Evolutionary conservation across 331 rosid species (phyloP), one percentile per base, ranked within the genome.

Genomic region (Quercus lobata): DNA sequence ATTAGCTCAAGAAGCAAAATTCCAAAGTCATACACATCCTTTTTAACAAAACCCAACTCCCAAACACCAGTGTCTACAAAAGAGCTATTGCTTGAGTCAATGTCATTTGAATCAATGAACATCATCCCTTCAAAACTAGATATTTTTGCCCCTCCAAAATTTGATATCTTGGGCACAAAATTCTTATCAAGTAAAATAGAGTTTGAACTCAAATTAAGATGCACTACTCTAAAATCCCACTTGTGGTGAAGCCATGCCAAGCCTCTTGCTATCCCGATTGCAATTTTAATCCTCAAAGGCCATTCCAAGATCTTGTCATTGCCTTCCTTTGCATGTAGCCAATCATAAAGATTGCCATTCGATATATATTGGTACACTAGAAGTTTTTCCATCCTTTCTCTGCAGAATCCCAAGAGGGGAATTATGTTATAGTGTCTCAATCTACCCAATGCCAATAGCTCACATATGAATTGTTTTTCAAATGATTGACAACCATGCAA

Each of bases 341-440:
- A 80, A 32, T 80, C 80, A 44, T 52, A 5, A 62, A 87, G 85
- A 29, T 57, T 84, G n/a, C 91, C 85, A 60, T 82, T 87, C 7
- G 85, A 41, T 76, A 84, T 84, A 73, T 82, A 80, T 52, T 80
- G 30, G 63, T 87, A 87, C 18, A 87, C 88, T 61, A 87, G 71
- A 77, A 82, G 56, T 65, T 84, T 80, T 82, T 41, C 85, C 0
- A n/a, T 69, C 27, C 55, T 77, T 3, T 80, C 76, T 22, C 68
- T 72, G 83, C 82, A 82, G 76, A 87, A 87, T 63, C 91, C 90
- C 4, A 76, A 21, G 7, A 84, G 72, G 11, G 87, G 81, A 27
- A 75, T 32, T 66, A 84, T 56, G 82, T 82, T 87, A 46, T 25
- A 69, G 61, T 79, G 88, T 7, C 5, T 77, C 75, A 74, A 60